Percentiles rank a stretch among this genome's conserved stretches.
These are phyloP conservation scores for Micractinium conductrix DNA, from an alignment of 139 green algal species.

Conservation along the genomic window DNA sequence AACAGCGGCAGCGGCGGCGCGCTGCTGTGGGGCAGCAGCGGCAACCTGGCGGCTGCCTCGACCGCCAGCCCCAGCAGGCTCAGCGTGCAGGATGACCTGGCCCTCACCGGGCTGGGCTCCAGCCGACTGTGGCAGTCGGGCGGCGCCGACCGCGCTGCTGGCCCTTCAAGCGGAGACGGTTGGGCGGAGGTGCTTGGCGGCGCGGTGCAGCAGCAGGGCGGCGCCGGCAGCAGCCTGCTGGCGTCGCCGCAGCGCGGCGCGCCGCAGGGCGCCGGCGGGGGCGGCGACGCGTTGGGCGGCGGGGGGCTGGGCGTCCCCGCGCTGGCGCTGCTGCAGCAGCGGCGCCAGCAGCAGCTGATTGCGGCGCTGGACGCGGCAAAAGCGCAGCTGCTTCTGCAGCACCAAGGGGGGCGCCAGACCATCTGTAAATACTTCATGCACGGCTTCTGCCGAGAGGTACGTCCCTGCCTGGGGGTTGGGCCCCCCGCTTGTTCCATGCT, in stretches of 20 bases:
- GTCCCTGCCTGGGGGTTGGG: too few relatives aligned
- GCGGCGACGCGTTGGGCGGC: not conserved
- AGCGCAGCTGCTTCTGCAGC: conserved; percentile 21
- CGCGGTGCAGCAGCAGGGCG: not conserved
- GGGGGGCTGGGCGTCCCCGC: not conserved
- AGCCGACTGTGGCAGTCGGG: conserved; percentile 27
- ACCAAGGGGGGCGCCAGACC: not conserved
- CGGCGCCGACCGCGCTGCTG: too few relatives aligned
- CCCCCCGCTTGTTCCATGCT: too few relatives aligned
- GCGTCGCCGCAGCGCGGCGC: not conserved
- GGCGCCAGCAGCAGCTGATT: conserved; percentile 33
- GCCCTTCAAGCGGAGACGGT: conserved; percentile 1
- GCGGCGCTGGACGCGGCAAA: conserved; percentile 26
- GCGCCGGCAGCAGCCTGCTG: not conserved
- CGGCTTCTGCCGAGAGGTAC: conserved; percentile 36
- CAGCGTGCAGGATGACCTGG: conserved; percentile 9
- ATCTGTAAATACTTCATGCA: conserved; percentile 41
- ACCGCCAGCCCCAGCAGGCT: not conserved
- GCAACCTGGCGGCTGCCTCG: not conserved
- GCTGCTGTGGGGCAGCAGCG: conserved; percentile 17
- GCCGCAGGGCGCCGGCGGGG: too few relatives aligned
- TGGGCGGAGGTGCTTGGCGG: conserved; percentile 2
- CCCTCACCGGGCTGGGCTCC: conserved; percentile 3
- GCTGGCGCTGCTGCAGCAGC: conserved; percentile 17
- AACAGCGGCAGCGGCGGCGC: not conserved